These are phyloP conservation scores for Coniferiporia sulphurascens DNA, from an alignment of 1,284 basidiomycete species.

Conservation along the genomic window DNA sequence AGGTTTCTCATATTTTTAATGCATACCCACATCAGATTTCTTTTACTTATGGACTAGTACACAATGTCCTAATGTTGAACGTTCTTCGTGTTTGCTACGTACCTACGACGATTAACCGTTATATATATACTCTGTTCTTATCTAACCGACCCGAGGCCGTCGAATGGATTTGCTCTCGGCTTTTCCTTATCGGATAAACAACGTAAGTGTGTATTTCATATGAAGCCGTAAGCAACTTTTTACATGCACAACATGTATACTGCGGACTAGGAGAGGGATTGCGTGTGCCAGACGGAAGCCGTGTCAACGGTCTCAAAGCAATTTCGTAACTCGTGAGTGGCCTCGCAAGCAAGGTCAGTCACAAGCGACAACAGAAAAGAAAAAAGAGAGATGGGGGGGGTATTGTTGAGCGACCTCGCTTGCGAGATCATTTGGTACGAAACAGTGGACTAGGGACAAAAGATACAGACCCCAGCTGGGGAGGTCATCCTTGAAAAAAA, in stretches of 20 bases:
- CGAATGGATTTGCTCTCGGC: no score
- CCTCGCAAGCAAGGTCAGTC: conserved; percentile 16
- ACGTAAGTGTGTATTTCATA: no score
- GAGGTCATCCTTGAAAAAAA: not conserved
- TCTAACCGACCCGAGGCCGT: no score
- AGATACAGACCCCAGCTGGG: not conserved
- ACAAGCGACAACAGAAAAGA: not conserved
- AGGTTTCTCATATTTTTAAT: not conserved
- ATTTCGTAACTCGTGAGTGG: not conserved
- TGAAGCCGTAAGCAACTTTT: no score
- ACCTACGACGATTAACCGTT: not conserved
- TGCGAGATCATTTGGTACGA: conserved; percentile 4
- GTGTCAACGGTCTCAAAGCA: not conserved
- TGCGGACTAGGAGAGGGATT: not conserved
- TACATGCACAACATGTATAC: not conserved
- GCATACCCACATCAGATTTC: not conserved
- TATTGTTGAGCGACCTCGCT: conserved; percentile 8
- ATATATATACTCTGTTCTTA: not conserved
- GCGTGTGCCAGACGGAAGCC: not conserved
- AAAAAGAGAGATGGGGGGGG: not conserved
- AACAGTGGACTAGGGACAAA: not conserved
- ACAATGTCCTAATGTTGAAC: not conserved
- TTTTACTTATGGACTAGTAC: not conserved
- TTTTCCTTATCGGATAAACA: no score
- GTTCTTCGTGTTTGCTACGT: not conserved